Evolutionary conservation across 2,329 filamentous ascomycete species (phyloP).

Genomic region (Mycosphaerella arachidis): DNA sequence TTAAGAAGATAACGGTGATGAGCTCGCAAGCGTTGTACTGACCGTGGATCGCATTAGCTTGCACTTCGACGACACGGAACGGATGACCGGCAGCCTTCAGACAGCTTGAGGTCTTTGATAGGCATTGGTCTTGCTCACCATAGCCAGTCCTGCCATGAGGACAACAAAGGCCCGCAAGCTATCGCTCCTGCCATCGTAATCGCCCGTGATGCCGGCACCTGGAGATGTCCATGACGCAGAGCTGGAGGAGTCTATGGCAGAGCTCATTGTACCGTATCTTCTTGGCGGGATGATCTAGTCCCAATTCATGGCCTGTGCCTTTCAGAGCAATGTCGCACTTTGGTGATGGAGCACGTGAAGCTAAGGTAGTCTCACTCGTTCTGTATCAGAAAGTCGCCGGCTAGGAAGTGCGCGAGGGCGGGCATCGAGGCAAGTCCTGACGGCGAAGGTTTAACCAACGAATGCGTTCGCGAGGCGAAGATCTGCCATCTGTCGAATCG

Average conservation of each 20-base stretch:
- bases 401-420: not conserved
- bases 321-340: not conserved
- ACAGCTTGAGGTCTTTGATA: not conserved
- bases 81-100: not conserved
- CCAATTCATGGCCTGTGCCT: not conserved
- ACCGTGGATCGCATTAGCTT: not conserved
- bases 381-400: not conserved
- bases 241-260: slow-evolving; percentile 2
- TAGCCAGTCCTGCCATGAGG: slow-evolving; percentile 28
- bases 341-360: not conserved
- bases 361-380: not conserved
- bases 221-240: slow-evolving; percentile 26
- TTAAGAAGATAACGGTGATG: slow-evolving; percentile 44
- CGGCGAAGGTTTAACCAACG: not conserved
- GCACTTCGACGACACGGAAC: not conserved
- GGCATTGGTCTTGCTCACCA: slow-evolving; percentile 26
- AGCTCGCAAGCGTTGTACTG: slow-evolving; percentile 40
- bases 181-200: slow-evolving; percentile 26
- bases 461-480: not conserved
- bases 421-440: not conserved
- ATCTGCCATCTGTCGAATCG: not conserved
- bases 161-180: slow-evolving; percentile 29
- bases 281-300: not conserved
- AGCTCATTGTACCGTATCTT: not conserved
- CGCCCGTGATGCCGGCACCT: slow-evolving; percentile 26